Base-by-base conservation (phyloP, 2,329 filamentous ascomycete genomes). In the Calonectria henricotiae region DNA sequence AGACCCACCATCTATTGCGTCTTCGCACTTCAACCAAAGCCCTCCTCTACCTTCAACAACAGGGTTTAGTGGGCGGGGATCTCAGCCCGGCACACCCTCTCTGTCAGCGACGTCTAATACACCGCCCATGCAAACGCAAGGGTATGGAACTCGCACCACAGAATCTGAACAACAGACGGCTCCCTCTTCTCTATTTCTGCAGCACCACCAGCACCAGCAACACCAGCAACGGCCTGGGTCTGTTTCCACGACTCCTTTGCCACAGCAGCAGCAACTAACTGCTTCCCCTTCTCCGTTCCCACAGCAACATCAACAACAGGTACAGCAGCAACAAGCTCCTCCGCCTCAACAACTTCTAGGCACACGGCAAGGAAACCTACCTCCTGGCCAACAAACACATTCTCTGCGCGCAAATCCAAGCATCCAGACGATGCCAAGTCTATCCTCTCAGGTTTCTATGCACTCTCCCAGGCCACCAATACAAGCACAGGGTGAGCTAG, bases 21-120 rank as follows among this genome's bases (percentile, higher is more conserved):
- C 76, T n/a, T 74, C 76, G 20, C 72, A 68, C 44, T 70, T 75
- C 17, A 67, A 69, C n/a, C 76, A 78, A 43, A 77, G 75, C 41
- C 75, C 76, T 71, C 76, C 66, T n/a, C 63, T 75, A 9, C 61
- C 70, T 23, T 76, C 70, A 20, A 65, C 68, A 9, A 54, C 67
- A 32, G 61, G 65, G 55, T 20, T 61, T 37, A 72, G 65, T 30
- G 47, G 65, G 23, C 72, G 68, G 41, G 75, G 68, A 20, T 75
- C 74, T 23, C 67, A 71, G n/a, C 67, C 70, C 17, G 63, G 49
- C 13, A 73, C 75, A 2, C 70, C 74, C 20, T 49, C 67, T 15
- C 41, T 74, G 25, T 71, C 74, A 13, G 41, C 47, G 32, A 60
- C 47, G 30, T 73, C 76, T n/a, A 37, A 66, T 25, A 70, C 65